These are phyloP conservation scores for Cyclostephanos invisitatus DNA, from an alignment of 108 stramenopile genomes.

Conservation along the genomic window DNA sequence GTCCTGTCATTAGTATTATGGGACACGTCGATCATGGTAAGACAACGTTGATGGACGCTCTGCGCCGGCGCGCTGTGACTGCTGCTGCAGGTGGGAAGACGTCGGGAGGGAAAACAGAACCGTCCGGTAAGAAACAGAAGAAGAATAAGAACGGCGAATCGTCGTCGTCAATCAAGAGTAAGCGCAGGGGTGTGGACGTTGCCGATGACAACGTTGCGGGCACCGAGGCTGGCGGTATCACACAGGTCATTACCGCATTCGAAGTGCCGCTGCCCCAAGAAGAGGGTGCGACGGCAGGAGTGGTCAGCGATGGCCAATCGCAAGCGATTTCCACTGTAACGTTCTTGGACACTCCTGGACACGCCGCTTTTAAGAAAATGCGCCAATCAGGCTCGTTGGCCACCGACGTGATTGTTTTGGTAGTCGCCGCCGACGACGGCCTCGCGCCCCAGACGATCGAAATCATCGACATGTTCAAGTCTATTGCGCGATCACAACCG, in stretches of 20 bases:
- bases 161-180: slow-evolving; percentile 16
- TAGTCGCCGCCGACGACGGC: slow-evolving; percentile 97
- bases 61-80: slow-evolving; percentile 53
- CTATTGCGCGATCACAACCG: slow-evolving; percentile 69
- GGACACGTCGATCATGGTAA: slow-evolving; percentile 94
- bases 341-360: slow-evolving; percentile 98
- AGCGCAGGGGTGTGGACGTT: slow-evolving; percentile 27
- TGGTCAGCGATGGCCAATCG: slow-evolving; percentile 9
- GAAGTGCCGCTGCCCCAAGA: slow-evolving; percentile 59
- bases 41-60: slow-evolving; percentile 84
- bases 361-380: slow-evolving; percentile 95
- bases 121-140: slow-evolving; percentile 12
- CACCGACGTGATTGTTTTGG: slow-evolving; percentile 95
- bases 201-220: slow-evolving; percentile 71
- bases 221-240: slow-evolving; percentile 98
- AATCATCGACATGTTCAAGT: slow-evolving; percentile 89
- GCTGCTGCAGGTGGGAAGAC: slow-evolving; percentile 8
- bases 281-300: slow-evolving; percentile 40
- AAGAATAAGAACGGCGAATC: slow-evolving; percentile 34
- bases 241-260: slow-evolving; percentile 95
- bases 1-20: slow-evolving; percentile 86
- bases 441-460: slow-evolving; percentile 94
- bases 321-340: slow-evolving; percentile 64
- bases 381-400: slow-evolving; percentile 88
- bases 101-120: slow-evolving; percentile 5